phyloP scores from a whole-genome alignment of 23 red algal species.

The Gracilaria domingensis region DNA sequence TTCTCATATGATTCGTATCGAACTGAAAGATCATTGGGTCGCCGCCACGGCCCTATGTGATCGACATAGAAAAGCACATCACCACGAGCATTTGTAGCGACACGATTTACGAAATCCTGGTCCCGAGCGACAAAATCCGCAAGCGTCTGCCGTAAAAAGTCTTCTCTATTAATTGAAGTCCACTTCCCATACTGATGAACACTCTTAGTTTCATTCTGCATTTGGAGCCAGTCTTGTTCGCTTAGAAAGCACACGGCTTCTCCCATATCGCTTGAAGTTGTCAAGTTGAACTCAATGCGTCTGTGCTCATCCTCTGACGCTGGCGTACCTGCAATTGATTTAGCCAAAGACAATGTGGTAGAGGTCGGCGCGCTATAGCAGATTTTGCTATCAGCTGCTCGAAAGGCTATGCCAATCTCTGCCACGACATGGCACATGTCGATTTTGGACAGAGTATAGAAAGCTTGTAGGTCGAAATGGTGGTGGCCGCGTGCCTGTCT shows the following conservation, averaged over 20 bases:
- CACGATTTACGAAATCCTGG: background rate
- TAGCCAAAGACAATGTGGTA: background rate
- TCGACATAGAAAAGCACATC: background rate
- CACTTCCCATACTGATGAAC: constrained; percentile 3
- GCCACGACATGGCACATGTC: constrained; percentile 2
- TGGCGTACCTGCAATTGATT: background rate
- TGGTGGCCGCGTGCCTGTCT: background rate
- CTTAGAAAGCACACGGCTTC: background rate
- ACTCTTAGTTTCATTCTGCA: background rate
- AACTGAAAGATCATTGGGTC: background rate
- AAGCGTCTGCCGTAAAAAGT: background rate
- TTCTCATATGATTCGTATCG: background rate
- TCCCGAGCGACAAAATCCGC: background rate
- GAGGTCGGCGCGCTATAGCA: background rate
- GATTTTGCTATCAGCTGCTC: background rate
- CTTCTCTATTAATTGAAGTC: background rate
- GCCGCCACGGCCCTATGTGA: background rate
- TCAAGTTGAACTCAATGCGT: background rate
- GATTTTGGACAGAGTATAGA: background rate
- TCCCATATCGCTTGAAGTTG: background rate
- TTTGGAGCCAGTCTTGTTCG: background rate
- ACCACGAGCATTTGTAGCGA: background rate
- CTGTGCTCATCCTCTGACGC: background rate
- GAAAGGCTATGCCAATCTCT: background rate
- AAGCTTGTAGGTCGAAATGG: background rate